These are phyloP conservation scores for Magnaporthiopsis poae DNA, from an alignment of 2,329 filamentous ascomycete species.

Conservation along the genomic window DNA sequence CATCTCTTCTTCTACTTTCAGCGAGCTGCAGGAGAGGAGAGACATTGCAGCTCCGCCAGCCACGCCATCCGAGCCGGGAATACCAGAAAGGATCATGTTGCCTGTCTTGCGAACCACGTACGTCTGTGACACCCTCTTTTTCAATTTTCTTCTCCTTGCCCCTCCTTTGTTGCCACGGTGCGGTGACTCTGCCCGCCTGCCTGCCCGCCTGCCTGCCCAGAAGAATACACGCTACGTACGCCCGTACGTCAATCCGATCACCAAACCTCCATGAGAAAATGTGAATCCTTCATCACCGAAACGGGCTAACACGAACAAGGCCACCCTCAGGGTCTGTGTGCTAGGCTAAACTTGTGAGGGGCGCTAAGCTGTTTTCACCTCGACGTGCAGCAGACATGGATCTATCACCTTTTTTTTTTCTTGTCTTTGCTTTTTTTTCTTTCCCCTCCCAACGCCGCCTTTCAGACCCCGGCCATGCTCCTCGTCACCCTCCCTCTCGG, in stretches of 20 bases:
- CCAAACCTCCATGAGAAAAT: background rate
- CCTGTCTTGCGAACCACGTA: background rate
- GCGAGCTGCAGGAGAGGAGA: no score
- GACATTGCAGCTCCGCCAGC: background rate
- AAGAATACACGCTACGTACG: background rate
- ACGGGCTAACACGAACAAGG: background rate
- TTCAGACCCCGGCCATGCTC: background rate
- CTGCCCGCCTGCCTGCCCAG: background rate
- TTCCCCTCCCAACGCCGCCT: background rate
- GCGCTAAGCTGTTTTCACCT: background rate
- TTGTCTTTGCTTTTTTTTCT: background rate
- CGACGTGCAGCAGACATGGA: background rate
- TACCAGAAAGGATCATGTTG: background rate
- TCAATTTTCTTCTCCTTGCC: background rate
- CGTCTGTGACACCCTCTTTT: background rate
- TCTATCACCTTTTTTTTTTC: background rate
- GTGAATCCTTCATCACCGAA: background rate
- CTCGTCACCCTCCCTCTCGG: no score
- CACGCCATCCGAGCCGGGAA: background rate
- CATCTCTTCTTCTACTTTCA: no score
- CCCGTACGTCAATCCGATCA: background rate
- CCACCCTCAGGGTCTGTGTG: background rate
- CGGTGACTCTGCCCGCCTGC: background rate
- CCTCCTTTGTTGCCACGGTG: background rate
- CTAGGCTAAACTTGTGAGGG: background rate